These are phyloP conservation scores for Lithospermum erythrorhizon DNA, from an alignment of 257 asterid genomes.

Conservation along the genomic window DNA sequence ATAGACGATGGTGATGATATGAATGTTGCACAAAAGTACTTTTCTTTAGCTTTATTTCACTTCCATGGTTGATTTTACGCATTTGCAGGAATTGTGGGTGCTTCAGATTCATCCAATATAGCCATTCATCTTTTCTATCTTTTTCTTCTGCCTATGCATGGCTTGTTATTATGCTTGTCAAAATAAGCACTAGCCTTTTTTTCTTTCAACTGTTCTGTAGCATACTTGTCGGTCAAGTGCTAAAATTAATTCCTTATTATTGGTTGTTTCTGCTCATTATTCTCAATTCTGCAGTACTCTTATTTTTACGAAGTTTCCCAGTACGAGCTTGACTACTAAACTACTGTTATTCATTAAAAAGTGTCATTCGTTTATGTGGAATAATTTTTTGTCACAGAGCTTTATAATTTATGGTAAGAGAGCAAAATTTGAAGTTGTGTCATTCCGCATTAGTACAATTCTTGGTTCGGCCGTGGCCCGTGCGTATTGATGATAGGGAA, in stretches of 20 bases:
- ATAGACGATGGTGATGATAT: neutral
- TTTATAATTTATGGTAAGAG: too few relatives aligned
- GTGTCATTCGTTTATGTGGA: too few relatives aligned
- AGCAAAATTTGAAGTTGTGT: too few relatives aligned
- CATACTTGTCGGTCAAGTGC: neutral
- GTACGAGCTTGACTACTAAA: neutral
- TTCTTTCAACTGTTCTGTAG: neutral
- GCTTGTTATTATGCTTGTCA: neutral
- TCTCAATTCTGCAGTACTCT: neutral
- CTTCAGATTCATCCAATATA: neutral
- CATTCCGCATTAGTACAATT: too few relatives aligned
- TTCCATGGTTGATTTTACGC: neutral
- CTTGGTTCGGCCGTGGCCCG: too few relatives aligned
- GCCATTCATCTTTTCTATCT: neutral
- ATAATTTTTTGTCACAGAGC: too few relatives aligned
- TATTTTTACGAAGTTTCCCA: neutral
- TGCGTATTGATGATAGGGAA: too few relatives aligned
- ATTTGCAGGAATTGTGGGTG: neutral
- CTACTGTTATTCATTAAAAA: too few relatives aligned
- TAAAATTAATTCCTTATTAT: slow-evolving; percentile 6
- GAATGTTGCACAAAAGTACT: neutral
- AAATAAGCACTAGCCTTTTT: neutral
- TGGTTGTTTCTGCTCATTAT: neutral
- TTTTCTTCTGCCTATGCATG: neutral
- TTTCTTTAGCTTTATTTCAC: neutral